phyloP scores from a whole-genome alignment of 208 protist species.

The Crithidia fasciculata region DNA sequence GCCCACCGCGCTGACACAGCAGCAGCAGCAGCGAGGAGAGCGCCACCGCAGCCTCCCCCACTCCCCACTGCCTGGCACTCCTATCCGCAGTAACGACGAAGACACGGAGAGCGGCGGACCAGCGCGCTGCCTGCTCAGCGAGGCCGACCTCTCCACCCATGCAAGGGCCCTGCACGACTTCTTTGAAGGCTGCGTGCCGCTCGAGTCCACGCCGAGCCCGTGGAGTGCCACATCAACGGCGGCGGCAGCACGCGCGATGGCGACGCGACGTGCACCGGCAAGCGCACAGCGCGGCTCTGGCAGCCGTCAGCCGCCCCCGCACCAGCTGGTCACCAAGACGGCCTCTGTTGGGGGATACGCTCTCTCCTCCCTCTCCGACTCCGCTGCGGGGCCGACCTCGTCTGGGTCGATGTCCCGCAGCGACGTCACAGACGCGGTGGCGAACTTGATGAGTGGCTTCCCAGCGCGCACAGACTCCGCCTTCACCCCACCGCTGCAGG shows the following conservation, averaged over 20 bases:
- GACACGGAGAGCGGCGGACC: background rate
- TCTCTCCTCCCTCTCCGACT: conserved; percentile 22
- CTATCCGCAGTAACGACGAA: background rate
- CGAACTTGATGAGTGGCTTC: background rate
- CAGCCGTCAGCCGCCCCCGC: background rate
- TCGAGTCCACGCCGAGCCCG: conserved; percentile 18
- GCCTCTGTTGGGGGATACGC: background rate
- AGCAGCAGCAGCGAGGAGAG: background rate
- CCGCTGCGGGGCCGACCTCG: background rate
- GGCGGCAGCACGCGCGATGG: background rate
- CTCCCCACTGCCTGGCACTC: background rate
- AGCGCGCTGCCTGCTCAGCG: background rate
- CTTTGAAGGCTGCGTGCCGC: conserved; percentile 7
- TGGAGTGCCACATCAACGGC: background rate
- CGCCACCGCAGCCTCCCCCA: background rate
- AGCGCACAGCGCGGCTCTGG: background rate
- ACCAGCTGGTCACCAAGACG: background rate
- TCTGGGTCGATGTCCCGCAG: conserved; percentile 15
- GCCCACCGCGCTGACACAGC: background rate
- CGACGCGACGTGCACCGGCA: background rate
- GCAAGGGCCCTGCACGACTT: conserved; percentile 18
- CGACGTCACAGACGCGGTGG: conserved; percentile 5
- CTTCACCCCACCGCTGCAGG: conserved; percentile 8
- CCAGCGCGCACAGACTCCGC: background rate
- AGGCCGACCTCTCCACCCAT: conserved; percentile 1